Percentiles rank a stretch among this genome's conserved stretches.
phyloP scores from a whole-genome alignment of 345 rosid genomes.

The Firmiana major region DNA sequence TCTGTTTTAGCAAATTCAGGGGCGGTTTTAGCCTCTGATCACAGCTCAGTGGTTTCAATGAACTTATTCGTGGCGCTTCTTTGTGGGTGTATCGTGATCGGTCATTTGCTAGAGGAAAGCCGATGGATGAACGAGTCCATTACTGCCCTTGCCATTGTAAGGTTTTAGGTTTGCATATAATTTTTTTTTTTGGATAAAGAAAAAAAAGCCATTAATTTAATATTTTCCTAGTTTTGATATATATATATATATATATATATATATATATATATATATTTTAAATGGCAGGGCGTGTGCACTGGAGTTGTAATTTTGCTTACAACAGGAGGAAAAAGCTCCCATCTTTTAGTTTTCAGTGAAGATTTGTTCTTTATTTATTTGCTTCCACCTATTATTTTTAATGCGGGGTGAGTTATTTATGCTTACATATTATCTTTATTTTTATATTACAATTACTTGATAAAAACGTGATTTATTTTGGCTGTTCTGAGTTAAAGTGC shows the following conservation, averaged over 20 bases:
- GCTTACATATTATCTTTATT: neutral
- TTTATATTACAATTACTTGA: neutral
- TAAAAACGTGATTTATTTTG: neutral
- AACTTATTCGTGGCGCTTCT: conserved; percentile 87
- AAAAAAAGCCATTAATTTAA: too few species aligned
- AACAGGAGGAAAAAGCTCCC: conserved; percentile 78
- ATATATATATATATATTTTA: too few species aligned
- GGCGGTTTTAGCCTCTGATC: conserved; percentile 47
- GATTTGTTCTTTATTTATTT: conserved; percentile 95
- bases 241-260: too few species aligned
- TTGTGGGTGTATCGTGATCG: conserved; percentile 77
- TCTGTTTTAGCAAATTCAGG: conserved; percentile 32
- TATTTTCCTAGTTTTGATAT: too few species aligned
- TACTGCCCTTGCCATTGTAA: conserved; percentile 84
- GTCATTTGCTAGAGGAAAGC: conserved; percentile 79
- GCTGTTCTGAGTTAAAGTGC: neutral
- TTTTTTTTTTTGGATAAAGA: neutral
- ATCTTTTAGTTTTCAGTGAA: conserved; percentile 86
- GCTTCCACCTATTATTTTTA: conserved; percentile 96
- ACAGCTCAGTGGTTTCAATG: conserved; percentile 75
- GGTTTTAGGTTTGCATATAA: conserved; percentile 25
- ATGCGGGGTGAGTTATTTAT: conserved; percentile 70
- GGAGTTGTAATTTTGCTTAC: conserved; percentile 78
- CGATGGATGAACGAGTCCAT: conserved; percentile 95
- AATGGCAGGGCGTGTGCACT: conserved; percentile 76